Conservation (phyloP, 768 basidiomycete genomes). For the Boletus huronensis region DNA sequence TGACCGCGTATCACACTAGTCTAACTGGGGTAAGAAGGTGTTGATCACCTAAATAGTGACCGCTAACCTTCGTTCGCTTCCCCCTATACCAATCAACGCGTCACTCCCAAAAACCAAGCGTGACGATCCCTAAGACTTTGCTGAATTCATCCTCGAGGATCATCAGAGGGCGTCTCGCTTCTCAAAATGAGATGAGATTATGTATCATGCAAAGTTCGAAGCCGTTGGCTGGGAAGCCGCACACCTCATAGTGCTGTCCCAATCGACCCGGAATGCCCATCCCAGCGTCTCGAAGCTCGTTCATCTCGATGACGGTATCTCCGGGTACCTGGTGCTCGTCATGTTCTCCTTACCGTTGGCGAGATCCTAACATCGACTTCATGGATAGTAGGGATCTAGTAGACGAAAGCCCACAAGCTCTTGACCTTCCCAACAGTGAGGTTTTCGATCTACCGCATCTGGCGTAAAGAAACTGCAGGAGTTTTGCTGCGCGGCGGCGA, state of each 20-base stretch:
- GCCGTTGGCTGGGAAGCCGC: neutral
- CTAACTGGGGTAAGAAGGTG: neutral
- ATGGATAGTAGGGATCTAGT: neutral
- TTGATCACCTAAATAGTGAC: neutral
- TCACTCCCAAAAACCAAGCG: neutral
- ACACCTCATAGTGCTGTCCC: neutral
- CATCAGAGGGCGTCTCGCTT: conserved; percentile 9
- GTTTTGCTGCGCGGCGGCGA: conserved; percentile 26
- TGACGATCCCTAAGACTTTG: neutral
- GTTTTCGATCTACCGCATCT: neutral
- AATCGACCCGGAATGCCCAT: neutral
- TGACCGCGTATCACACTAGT: neutral
- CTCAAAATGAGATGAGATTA: conserved; percentile 14
- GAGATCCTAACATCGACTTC: conserved; percentile 19
- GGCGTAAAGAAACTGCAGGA: conserved; percentile 22
- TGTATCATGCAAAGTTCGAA: neutral
- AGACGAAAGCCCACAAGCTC: neutral
- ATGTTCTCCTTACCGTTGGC: conserved; percentile 29
- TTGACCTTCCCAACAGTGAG: neutral
- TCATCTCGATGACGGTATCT: conserved; percentile 7
- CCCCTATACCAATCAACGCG: neutral
- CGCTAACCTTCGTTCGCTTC: neutral
- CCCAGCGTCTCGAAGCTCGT: neutral
- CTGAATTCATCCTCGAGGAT: conserved; percentile 15
- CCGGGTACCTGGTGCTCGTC: conserved; percentile 15